Evolutionary conservation across 331 rosid genomes (phyloP).

Genomic region (Pyracantha coccinea): DNA sequence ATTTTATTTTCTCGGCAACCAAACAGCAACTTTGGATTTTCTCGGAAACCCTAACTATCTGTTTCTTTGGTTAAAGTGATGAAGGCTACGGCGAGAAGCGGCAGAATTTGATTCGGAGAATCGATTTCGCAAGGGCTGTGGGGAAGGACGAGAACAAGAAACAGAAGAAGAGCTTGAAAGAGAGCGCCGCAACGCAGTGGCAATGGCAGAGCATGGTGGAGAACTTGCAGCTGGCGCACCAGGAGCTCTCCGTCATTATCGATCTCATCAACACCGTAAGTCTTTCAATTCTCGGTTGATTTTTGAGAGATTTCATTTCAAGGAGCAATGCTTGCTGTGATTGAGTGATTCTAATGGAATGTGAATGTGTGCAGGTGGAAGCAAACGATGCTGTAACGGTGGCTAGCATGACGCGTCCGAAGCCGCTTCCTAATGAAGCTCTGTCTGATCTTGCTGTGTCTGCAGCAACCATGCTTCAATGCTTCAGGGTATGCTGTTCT

Average conservation of each 20-base stretch:
- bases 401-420: slow-evolving; percentile 79
- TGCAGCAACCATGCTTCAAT: slow-evolving; percentile 81
- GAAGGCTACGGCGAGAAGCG: slow-evolving; percentile 77
- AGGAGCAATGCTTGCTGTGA: neutral
- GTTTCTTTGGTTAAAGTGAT: slow-evolving; percentile 34
- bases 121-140: slow-evolving; percentile 87
- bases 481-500: slow-evolving; percentile 48
- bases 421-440: slow-evolving; percentile 66
- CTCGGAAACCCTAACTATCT: neutral
- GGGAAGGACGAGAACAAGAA: slow-evolving; percentile 72
- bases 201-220: slow-evolving; percentile 89
- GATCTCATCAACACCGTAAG: slow-evolving; percentile 92
- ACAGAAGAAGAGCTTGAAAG: slow-evolving; percentile 74
- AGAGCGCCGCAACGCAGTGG: slow-evolving; percentile 70
- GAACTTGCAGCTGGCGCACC: slow-evolving; percentile 75
- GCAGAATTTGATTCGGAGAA: slow-evolving; percentile 55
- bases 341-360: neutral
- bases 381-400: slow-evolving; percentile 85
- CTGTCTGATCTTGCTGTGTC: slow-evolving; percentile 79
- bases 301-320: neutral
- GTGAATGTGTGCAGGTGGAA: slow-evolving; percentile 53
- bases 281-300: neutral
- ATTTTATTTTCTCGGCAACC: slow-evolving; percentile 3
- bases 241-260: slow-evolving; percentile 76
- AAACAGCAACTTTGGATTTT: neutral